Percentiles rank a stretch among this genome's conserved stretches.
Conservation (phyloP, 768 basidiomycete species). For the Rhodosporidiobolus sp. region DNA sequence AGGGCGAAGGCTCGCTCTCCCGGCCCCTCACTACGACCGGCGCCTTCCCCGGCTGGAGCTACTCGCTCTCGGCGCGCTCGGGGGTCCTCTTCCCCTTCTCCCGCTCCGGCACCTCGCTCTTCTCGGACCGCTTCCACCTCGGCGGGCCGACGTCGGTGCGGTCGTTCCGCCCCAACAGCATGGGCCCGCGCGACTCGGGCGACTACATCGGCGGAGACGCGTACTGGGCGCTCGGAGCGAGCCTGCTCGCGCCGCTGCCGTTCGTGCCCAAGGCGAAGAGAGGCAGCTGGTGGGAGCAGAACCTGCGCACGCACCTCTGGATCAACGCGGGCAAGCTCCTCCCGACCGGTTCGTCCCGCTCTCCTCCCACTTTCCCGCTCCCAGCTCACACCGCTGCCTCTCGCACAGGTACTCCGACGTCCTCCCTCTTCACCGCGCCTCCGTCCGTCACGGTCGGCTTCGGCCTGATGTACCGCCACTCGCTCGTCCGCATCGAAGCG, state of each 20-base stretch:
- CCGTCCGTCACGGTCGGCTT: conserved; percentile 74
- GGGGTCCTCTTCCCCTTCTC: conserved; percentile 65
- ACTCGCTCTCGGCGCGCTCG: conserved; percentile 65
- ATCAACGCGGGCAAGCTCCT: conserved; percentile 76
- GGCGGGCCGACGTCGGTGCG: conserved; percentile 86
- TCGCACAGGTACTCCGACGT: conserved; percentile 48
- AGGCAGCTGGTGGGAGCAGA: conserved; percentile 16
- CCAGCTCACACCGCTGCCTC: conserved; percentile 3
- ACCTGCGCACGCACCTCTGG: conserved; percentile 70
- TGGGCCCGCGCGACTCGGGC: conserved; percentile 68
- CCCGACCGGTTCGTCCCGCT: conserved; percentile 56
- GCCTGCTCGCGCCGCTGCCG: conserved; percentile 71
- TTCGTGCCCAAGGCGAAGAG: conserved; percentile 52
- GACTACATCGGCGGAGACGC: conserved; percentile 81
- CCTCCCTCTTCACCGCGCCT: conserved; percentile 52
- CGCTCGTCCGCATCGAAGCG: conserved; percentile 78
- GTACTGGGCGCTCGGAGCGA: conserved; percentile 72
- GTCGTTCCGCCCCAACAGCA: conserved; percentile 67
- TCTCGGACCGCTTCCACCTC: conserved; percentile 84
- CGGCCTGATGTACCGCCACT: conserved; percentile 77
- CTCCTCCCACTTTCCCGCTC: not conserved
- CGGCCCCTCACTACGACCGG: conserved; percentile 53
- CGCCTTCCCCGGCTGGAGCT: not conserved
- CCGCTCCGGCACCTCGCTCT: conserved; percentile 50
- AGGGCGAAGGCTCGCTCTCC: conserved; percentile 64